Percentiles rank a stretch among this genome's conserved stretches.
Evolutionary conservation across 257 asterid genomes (phyloP).

Genomic region (Solanum rostratum): DNA sequence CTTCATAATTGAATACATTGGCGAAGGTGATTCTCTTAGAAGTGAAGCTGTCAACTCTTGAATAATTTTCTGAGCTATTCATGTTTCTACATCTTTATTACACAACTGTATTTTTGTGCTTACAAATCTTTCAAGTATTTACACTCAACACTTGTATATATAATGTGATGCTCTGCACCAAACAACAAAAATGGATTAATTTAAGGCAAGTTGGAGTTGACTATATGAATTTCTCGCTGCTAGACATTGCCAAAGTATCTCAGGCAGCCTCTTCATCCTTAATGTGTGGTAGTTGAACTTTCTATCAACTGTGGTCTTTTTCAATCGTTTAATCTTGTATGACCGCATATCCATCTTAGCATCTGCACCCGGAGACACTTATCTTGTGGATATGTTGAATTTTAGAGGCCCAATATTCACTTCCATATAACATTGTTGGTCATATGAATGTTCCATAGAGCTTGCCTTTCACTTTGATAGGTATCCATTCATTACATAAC

Average conservation of each 20-base stretch:
- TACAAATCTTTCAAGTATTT: not conserved
- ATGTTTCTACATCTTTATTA: not conserved
- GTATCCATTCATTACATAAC: not conserved
- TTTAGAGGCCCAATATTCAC: not conserved
- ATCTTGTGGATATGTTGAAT: not conserved
- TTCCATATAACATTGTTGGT: not conserved
- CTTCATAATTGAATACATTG: slow-evolving; percentile 79
- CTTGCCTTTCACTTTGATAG: not conserved
- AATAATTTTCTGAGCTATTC: not conserved
- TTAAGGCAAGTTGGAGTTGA: not conserved
- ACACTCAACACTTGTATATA: not conserved
- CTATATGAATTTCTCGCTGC: not conserved
- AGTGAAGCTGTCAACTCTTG: not conserved
- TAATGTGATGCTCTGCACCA: not conserved
- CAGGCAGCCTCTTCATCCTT: not conserved
- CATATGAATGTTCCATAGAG: not conserved
- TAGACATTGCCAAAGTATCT: not conserved
- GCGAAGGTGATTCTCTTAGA: slow-evolving; percentile 63
- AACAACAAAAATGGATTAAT: not conserved
- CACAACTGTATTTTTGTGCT: not conserved
- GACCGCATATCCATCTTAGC: not conserved
- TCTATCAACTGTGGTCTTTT: not conserved
- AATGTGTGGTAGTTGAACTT: not conserved
- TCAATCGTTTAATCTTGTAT: not conserved
- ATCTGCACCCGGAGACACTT: not conserved